phyloP scores from a whole-genome alignment of 306 rosid species.

The Fagus crenata region DNA sequence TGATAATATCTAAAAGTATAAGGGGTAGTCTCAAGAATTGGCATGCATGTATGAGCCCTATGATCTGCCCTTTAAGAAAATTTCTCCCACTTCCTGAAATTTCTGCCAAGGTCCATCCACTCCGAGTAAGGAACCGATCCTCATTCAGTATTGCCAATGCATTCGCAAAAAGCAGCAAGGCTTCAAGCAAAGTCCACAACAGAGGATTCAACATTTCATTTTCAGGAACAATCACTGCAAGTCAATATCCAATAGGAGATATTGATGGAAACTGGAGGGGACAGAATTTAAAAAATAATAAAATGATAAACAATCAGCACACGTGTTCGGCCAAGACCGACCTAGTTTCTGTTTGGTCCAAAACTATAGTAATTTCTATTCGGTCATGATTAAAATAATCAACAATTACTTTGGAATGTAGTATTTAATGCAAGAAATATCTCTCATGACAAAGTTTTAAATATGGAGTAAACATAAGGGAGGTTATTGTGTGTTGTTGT shows the following conservation, averaged over 20 bases:
- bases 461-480: no score
- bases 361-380: no score
- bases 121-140: slow-evolving; percentile 72
- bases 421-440: no score
- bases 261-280: no score
- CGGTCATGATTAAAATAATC: no score
- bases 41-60: slow-evolving; percentile 66
- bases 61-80: slow-evolving; percentile 65
- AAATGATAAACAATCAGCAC: no score
- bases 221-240: neutral
- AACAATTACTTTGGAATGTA: no score
- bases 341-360: no score
- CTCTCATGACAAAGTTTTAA: no score
- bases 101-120: slow-evolving; percentile 76
- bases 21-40: slow-evolving; percentile 78
- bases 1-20: slow-evolving; percentile 51
- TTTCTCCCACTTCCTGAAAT: slow-evolving; percentile 53
- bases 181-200: slow-evolving; percentile 61
- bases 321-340: no score
- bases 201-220: slow-evolving; percentile 22
- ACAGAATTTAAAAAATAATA: no score
- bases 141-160: slow-evolving; percentile 87
- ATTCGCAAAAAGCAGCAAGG: slow-evolving; percentile 66
- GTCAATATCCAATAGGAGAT: neutral
- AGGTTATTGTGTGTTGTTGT: no score